Percentiles rank a stretch among this genome's conserved stretches.
Conservation (phyloP, 2,329 filamentous ascomycete species). For the Fusarium nematophilum region DNA sequence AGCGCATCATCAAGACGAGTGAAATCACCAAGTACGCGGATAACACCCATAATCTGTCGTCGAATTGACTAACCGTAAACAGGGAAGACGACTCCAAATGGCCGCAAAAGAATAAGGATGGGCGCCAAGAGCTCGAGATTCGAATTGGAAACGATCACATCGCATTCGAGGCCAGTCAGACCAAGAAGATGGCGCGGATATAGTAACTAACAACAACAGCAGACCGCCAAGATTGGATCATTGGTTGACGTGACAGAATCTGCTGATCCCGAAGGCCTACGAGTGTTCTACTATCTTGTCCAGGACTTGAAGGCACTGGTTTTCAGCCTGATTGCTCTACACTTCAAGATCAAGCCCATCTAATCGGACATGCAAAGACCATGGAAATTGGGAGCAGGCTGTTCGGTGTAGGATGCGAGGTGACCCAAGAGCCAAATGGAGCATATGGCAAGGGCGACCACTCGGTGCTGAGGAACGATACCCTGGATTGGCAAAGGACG, state of each 20-base stretch:
- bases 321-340: constrained; percentile 93
- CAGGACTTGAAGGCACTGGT: constrained; percentile 97
- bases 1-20: constrained; percentile 95
- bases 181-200: background rate
- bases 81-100: constrained; percentile 99
- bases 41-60: background rate
- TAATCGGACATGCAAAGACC: constrained; percentile 48
- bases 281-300: constrained; percentile 98
- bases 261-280: constrained; percentile 91
- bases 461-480: constrained; percentile 28
- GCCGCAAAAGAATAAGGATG: constrained; percentile 99
- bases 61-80: constrained; percentile 26
- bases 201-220: constrained; percentile 28
- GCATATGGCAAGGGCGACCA: constrained; percentile 2
- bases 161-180: constrained; percentile 83
- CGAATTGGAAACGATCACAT: constrained; percentile 95
- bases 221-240: constrained; percentile 99
- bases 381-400: constrained; percentile 13
- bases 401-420: constrained; percentile 2
- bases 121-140: constrained; percentile 95
- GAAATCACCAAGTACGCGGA: constrained; percentile 90
- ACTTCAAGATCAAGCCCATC: constrained; percentile 95
- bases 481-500: constrained; percentile 26
- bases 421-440: background rate
- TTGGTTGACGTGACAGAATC: constrained; percentile 97